A percentile compares a stretch with the other conserved stretches of the same genome.
phyloP scores from a whole-genome alignment of 805 yeast species.

The Saccharomycopsis javanensis region DNA sequence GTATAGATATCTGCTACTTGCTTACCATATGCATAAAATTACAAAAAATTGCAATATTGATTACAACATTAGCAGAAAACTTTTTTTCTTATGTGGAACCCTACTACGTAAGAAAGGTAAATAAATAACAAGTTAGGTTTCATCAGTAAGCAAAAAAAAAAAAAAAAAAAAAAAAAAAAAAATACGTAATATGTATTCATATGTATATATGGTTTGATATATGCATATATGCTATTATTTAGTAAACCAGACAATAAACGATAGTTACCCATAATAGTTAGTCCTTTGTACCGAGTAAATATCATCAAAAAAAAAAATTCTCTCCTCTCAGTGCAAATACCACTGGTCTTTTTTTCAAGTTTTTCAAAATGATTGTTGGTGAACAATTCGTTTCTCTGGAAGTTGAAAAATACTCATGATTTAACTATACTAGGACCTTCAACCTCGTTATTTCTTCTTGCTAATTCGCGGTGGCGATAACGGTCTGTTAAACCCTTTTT shows the following conservation, averaged over 20 bases:
- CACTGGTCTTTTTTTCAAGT: too few species aligned
- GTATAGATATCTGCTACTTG: too few species aligned
- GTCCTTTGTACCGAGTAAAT: too few species aligned
- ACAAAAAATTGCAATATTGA: not conserved
- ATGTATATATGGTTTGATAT: not conserved
- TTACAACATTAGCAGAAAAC: not conserved
- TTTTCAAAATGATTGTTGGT: too few species aligned
- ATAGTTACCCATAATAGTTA: too few species aligned
- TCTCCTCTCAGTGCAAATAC: too few species aligned
- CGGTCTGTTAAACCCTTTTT: conserved; percentile 46
- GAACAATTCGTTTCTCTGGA: too few species aligned
- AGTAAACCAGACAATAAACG: too few species aligned
- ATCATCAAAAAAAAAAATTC: too few species aligned
- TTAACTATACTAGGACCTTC: not conserved
- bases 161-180: too few species aligned
- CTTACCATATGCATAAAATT: not conserved
- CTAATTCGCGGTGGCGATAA: conserved; percentile 33
- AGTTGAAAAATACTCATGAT: too few species aligned
- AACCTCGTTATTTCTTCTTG: not conserved
- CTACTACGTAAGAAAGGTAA: not conserved
- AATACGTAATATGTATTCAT: not conserved
- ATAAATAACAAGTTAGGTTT: not conserved
- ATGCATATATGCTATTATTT: too few species aligned
- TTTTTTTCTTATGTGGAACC: not conserved
- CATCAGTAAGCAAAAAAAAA: not conserved